These are phyloP conservation scores for Xylaria castorea DNA, from an alignment of 495 filamentous ascomycete species.

Conservation along the genomic window DNA sequence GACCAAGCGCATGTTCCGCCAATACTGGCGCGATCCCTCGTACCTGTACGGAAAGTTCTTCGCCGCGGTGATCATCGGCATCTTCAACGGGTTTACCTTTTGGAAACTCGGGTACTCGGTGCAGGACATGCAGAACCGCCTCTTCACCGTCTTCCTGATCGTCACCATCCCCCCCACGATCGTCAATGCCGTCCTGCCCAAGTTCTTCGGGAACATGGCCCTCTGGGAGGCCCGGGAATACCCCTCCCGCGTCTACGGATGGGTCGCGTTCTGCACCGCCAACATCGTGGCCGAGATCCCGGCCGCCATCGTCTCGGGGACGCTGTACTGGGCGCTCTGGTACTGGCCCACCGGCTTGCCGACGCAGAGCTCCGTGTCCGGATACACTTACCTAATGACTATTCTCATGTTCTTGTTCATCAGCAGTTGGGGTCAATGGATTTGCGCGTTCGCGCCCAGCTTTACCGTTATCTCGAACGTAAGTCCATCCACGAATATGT, in stretches of 20 bases:
- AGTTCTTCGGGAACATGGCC: conserved; percentile 78
- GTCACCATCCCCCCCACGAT: conserved; percentile 75
- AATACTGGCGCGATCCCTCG: conserved; percentile 78
- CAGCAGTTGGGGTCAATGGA: conserved; percentile 82
- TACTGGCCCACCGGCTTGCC: conserved; percentile 81
- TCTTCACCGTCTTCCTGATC: conserved; percentile 81
- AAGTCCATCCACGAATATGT: conserved; percentile 19
- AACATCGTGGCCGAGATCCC: conserved; percentile 81
- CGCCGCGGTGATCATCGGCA: conserved; percentile 57
- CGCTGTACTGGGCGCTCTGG: conserved; percentile 80
- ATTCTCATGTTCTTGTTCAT: conserved; percentile 84
- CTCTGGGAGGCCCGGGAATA: conserved; percentile 80
- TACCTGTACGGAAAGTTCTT: conserved; percentile 75
- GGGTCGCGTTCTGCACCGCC: conserved; percentile 82
- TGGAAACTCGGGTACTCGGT: conserved; percentile 72
- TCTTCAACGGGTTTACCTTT: conserved; percentile 92
- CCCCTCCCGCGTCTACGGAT: conserved; percentile 79
- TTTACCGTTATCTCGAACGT: conserved; percentile 81
- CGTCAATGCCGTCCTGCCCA: conserved; percentile 78
- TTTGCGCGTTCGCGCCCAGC: conserved; percentile 78
- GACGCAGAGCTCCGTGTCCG: conserved; percentile 64
- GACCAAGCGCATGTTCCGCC: conserved; percentile 71
- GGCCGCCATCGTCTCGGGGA: conserved; percentile 63
- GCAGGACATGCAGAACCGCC: conserved; percentile 76
- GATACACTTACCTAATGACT: conserved; percentile 86